Conservation (phyloP, 768 basidiomycete species). For the Tephrocybe sp. region DNA sequence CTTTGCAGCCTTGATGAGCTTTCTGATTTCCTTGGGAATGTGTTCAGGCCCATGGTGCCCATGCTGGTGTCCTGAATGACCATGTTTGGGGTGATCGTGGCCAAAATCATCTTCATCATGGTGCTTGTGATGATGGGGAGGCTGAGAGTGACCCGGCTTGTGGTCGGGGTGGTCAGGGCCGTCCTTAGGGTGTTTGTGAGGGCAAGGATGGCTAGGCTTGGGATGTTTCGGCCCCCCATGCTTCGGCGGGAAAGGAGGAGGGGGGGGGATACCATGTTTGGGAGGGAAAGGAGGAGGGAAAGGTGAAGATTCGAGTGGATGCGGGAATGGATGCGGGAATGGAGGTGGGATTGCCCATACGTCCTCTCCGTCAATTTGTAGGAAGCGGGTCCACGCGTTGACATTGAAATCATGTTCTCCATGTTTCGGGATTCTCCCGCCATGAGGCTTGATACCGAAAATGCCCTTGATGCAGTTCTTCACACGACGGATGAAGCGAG, state of each 20-base stretch:
- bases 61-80: background rate
- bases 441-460: slow-evolving; percentile 37
- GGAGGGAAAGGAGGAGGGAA: background rate
- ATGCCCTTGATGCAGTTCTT: slow-evolving; percentile 37
- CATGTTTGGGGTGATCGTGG: background rate
- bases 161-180: background rate
- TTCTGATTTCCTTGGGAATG: slow-evolving; percentile 23
- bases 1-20: slow-evolving; percentile 57
- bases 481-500: slow-evolving; percentile 21
- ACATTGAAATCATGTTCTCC: background rate
- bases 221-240: background rate
- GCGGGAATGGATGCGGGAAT: too few species aligned
- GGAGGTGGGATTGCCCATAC: background rate
- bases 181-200: background rate
- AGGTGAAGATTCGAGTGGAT: too few species aligned
- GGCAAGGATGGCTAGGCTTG: background rate
- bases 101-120: background rate
- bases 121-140: slow-evolving; percentile 14
- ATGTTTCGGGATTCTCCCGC: slow-evolving; percentile 2
- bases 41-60: background rate
- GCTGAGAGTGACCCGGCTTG: slow-evolving; percentile 8
- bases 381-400: slow-evolving; percentile 34
- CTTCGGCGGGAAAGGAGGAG: background rate
- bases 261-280: background rate
- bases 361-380: slow-evolving; percentile 23